Evolutionary conservation across 768 basidiomycete species (phyloP), one percentile per base, ranked within the genome.

Genomic region (Boletus reticulatus): DNA sequence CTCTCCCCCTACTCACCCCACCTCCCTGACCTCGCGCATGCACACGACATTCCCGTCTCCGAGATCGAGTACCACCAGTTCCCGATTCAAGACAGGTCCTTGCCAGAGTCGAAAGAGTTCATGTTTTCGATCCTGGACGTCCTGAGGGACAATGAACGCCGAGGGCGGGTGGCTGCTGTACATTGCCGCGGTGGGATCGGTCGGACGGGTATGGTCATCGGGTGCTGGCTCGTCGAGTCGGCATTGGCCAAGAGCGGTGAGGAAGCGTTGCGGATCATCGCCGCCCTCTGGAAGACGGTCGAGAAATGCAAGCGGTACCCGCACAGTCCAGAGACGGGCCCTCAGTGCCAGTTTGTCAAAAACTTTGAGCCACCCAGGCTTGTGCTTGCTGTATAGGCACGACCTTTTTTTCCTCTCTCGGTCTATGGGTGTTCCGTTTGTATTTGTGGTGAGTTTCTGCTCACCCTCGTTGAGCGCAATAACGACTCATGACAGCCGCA

Each of bases 101-200:
- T 88, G 6, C 89, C 89, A 41, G 77, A 79, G 62, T 84, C 82
- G 12, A 64, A 73, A 32, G 78, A 83, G 24, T 80, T 80, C 62
- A 82, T 90, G 74, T 78, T 83, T 51, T 62, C 69, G 31, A 83
- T 89, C 51, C 72, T 91, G 50, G 74, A 74, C 48, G 82, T 84
- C 16, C 70, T 90, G 12, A 67, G 79, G 31, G 84, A 86, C 64
- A 87, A 87, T 61, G 80, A 84, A 57, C 65, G 64, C 7, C 77
- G 82, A 4, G 83, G 81, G 2, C 77, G 88, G 14, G 77, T 84
- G 34, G 75, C 73, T n/a, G 89, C 88, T 6, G 88, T 92, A 5
- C 89, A 92, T 64, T 92, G 89, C 66, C 79, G 88, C 9, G 89
- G 89, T 1, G 89, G 89, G 1, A 90, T 90, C 46, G 89, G 88